Evolutionary conservation across 2,329 filamentous ascomycete species (phyloP), one percentile per base, ranked within the genome.

Genomic region (Talaromyces sp.): DNA sequence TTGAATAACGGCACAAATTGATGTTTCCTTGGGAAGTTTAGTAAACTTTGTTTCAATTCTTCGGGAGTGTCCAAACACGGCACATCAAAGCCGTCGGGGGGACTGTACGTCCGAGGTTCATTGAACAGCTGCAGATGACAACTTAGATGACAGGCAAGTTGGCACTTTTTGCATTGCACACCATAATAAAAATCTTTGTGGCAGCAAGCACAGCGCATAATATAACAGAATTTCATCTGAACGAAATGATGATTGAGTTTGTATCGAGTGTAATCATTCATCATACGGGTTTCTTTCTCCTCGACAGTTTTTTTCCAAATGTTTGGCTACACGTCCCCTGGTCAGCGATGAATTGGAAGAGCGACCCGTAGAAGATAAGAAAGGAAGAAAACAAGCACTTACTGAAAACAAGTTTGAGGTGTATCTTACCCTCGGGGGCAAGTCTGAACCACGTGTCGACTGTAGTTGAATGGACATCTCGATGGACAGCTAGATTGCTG

Each of bases 1-100:
- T 62, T 62, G 45, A 62, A 52, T 17, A 62, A 62, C 9, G 47
- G 60, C 22, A 62, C 60, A 54, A 62, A 62, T 33, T 52, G 60
- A 52, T 54, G 60, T 31, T 39, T 47, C 6, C 27, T 27, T 27
- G 27, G 27, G 6, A 27, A 37, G 5, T 37, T 37, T 1, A 13
- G 35, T 37, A 27, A 27, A 2, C 35, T 4, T 37, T 37, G 31
- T 39, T 49, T 61, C 31, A 31, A 8, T 61, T 61, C 41, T 49
- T 50, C 58, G 4, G n/a, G 31, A 43, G 43, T 41, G 45, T 49
- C 19, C 3, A 35, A 47, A 41, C 60, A 54, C 31, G 45, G 59
- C 59, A 27, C 27, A 61, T 9, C 0, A 50, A 37, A 37, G 22
- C 22, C 22, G 2, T 22, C 2, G 22, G 33, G 10, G 33, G 10